phyloP scores from a whole-genome alignment of 2,329 filamentous ascomycete species.

The Dryadomyces sulphureus region DNA sequence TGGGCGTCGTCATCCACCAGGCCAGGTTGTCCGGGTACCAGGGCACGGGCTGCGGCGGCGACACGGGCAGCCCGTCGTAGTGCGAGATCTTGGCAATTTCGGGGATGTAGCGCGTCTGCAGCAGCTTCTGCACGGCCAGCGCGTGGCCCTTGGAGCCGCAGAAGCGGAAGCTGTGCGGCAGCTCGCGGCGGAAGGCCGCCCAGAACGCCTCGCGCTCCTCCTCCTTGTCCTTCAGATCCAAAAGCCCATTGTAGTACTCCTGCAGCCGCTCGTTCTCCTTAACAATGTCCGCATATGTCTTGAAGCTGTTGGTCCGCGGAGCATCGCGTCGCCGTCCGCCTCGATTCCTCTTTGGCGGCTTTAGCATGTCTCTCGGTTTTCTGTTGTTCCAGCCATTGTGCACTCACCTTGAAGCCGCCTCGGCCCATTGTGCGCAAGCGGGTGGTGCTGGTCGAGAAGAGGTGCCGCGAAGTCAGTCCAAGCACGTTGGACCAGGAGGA shows the following conservation, averaged over 20 bases:
- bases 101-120: conserved; percentile 80
- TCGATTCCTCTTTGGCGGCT: conserved; percentile 13
- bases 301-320: not conserved
- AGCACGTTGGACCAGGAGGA: too few species aligned
- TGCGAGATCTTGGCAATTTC: conserved; percentile 74
- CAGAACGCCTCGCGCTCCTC: conserved; percentile 73
- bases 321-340: conserved; percentile 19
- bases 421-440: conserved; percentile 8
- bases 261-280: conserved; percentile 79
- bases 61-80: conserved; percentile 67
- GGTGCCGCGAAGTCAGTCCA: too few species aligned
- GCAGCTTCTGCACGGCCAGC: conserved; percentile 75
- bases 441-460: not conserved
- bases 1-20: conserved; percentile 96
- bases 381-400: not conserved
- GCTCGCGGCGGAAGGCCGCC: conserved; percentile 64
- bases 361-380: too few species aligned
- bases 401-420: conserved; percentile 10
- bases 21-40: conserved; percentile 95
- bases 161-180: conserved; percentile 96
- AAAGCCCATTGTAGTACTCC: conserved; percentile 67
- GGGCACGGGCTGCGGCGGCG: conserved; percentile 64
- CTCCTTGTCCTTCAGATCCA: conserved; percentile 49
- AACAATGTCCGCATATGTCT: conserved; percentile 41
- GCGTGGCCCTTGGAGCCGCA: conserved; percentile 92